Evolutionary conservation across 768 basidiomycete species (phyloP).

Genomic region (Suillus cothurnatus): DNA sequence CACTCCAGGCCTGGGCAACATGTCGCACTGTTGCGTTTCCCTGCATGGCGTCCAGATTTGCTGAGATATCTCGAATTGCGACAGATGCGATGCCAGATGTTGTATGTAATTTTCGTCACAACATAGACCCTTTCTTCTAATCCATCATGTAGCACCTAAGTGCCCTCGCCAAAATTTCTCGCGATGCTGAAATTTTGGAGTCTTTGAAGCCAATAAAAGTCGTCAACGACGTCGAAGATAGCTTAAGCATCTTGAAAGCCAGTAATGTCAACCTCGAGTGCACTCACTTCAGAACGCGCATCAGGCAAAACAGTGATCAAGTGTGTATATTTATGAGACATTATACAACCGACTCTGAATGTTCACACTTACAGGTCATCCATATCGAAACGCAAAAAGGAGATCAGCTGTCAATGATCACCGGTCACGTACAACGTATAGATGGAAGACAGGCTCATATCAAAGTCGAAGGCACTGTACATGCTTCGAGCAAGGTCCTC

Average conservation of each 20-base stretch:
- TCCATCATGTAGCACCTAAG: conserved; percentile 37
- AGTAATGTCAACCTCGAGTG: conserved; percentile 37
- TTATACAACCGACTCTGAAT: background rate
- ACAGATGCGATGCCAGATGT: conserved; percentile 27
- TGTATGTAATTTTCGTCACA: conserved; percentile 25
- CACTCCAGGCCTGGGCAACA: conserved; percentile 48
- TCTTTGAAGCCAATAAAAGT: conserved; percentile 46
- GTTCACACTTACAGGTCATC: conserved; percentile 17
- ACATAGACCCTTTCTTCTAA: background rate
- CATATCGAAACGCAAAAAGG: conserved; percentile 17
- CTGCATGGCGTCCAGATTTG: conserved; percentile 19
- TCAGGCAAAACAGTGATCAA: conserved; percentile 39
- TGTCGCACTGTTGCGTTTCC: conserved; percentile 35
- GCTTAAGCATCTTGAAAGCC: conserved; percentile 26
- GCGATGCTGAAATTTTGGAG: conserved; percentile 48
- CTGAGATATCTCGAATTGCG: conserved; percentile 20
- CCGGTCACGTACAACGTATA: conserved; percentile 25
- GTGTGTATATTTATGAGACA: conserved; percentile 31
- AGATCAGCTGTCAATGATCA: background rate
- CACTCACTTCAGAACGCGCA: conserved; percentile 47
- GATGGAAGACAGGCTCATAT: conserved; percentile 43
- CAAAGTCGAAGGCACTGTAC: conserved; percentile 24
- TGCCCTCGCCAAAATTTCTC: conserved; percentile 49
- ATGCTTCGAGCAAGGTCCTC: conserved; percentile 14
- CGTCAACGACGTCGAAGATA: conserved; percentile 42